Conservation (phyloP, 768 basidiomycete genomes). For the Coprinellus aureogranulatus region DNA sequence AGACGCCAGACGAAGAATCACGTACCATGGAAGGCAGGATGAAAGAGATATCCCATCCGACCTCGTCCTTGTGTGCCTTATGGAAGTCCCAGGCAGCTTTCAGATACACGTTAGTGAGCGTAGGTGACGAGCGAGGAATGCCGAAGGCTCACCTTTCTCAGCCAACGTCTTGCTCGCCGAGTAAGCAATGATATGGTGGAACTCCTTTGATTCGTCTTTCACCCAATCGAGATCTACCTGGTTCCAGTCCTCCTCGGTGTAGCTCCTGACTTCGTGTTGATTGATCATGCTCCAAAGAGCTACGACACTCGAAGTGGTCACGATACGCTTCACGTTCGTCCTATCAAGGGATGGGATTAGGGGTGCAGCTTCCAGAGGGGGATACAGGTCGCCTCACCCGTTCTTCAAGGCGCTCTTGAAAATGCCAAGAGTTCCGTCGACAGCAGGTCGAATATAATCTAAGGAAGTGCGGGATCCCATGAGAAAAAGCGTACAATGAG, state of each 20-base stretch:
- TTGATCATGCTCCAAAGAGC: constrained; percentile 31
- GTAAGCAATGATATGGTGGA: constrained; percentile 42
- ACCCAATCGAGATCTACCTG: constrained; percentile 40
- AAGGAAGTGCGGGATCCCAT: not conserved
- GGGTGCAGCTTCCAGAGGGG: not conserved
- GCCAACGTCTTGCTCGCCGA: constrained; percentile 61
- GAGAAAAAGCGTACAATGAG: not conserved
- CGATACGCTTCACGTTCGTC: constrained; percentile 56
- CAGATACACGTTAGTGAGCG: not conserved
- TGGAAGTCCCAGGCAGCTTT: constrained; percentile 12
- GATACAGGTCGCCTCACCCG: constrained; percentile 30
- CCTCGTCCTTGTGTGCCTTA: not conserved
- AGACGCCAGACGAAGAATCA: too few relatives aligned
- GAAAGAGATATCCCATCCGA: constrained; percentile 8
- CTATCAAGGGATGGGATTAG: constrained; percentile 16
- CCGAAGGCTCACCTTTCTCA: constrained; percentile 44
- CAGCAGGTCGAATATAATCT: constrained; percentile 70
- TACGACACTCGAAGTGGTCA: constrained; percentile 63
- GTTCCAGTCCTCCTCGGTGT: constrained; percentile 62
- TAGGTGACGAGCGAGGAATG: not conserved
- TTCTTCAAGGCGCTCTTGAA: constrained; percentile 55
- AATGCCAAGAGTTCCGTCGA: constrained; percentile 64
- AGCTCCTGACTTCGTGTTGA: constrained; percentile 23
- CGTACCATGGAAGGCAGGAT: too few relatives aligned
- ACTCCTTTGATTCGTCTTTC: constrained; percentile 47